Base-by-base conservation (phyloP, 495 filamentous ascomycete genomes). In the Glutinoglossum americanum region DNA sequence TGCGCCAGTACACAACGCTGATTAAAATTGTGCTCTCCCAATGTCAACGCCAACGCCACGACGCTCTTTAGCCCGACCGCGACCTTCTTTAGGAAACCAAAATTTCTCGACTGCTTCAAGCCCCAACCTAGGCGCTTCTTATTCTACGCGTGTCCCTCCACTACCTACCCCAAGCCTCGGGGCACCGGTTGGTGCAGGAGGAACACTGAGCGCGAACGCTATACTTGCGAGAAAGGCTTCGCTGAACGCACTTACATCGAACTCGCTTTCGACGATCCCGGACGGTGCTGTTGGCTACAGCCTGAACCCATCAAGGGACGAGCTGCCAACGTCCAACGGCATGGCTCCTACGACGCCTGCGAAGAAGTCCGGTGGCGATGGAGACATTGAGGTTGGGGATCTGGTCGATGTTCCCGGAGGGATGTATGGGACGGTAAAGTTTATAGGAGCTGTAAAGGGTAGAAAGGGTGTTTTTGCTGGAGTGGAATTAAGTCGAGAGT, bases 401-500 rank as follows among this genome's bases (percentile, higher is more conserved):
- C 70, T 76, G 56, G 92, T 99, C 55, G 89, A 97, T 60, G 90
- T 96, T 55, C 92, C 92, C 6, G 93, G 92, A 10, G 88, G 82
- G 63, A 96, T 99, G 90, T 72, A 83, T 62, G 92, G 92, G 26
- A 84, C 79, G 26, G 79, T 99, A 57, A 88, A 84, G 68, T 99
- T 90, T 66, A 73, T 99, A 60, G 92, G 92, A 4, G 71, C 72
- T 39, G 89, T 99, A 33, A 78, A 80, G 53, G 90, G 89, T 57
- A 94, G 94, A 73, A 86, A 84, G 54, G 92, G 92, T 41, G 76
- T 78, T 13, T 99, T 97, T 73, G 89, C 84, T 27, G 92, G 92
- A n/a, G 87, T 99, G 48, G 93, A 99, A 67, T 72, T 99, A 60
- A 81, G 84, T 62, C 71, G 77, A 55, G 86, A 93, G 61, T 88